These are phyloP conservation scores for Ogataea trehaloabstinens DNA, from an alignment of 805 yeast species.

Conservation along the genomic window DNA sequence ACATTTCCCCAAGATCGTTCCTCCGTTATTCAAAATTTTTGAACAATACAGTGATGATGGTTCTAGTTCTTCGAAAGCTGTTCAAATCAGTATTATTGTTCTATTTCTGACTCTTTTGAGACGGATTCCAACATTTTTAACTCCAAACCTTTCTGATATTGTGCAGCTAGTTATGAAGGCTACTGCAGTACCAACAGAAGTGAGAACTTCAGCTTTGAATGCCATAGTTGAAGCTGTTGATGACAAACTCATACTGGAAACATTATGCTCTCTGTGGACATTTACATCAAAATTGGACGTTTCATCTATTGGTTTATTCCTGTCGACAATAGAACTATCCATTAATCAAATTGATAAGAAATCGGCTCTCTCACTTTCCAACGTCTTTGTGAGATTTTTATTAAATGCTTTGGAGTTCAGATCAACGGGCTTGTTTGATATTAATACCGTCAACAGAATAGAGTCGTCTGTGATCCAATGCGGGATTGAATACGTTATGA, in stretches of 20 bases:
- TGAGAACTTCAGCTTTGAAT: constrained; percentile 62
- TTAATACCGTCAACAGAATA: constrained; percentile 73
- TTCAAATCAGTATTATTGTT: constrained; percentile 71
- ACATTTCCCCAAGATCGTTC: constrained; percentile 78
- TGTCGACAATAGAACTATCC: constrained; percentile 63
- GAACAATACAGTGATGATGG: constrained; percentile 30
- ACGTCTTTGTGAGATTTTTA: constrained; percentile 65
- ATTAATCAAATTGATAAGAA: constrained; percentile 71
- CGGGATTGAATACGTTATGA: constrained; percentile 77
- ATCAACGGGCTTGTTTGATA: constrained; percentile 55
- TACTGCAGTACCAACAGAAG: constrained; percentile 53
- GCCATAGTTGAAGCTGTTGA: constrained; percentile 68
- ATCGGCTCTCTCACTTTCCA: constrained; percentile 68
- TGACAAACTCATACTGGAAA: constrained; percentile 55
- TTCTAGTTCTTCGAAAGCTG: constrained; percentile 33
- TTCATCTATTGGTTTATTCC: constrained; percentile 62
- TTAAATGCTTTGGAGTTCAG: constrained; percentile 72
- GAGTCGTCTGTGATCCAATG: constrained; percentile 74
- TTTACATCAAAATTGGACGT: constrained; percentile 37
- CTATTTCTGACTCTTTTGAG: constrained; percentile 73
- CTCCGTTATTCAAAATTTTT: constrained; percentile 66
- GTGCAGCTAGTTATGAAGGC: constrained; percentile 58
- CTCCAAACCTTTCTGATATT: constrained; percentile 63
- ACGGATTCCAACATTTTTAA: constrained; percentile 82
- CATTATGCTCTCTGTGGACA: constrained; percentile 65